A percentile compares a stretch with the other conserved stretches of the same genome.
Evolutionary conservation across 345 rosid species (phyloP).

Genomic region (Syzygium aqueum): DNA sequence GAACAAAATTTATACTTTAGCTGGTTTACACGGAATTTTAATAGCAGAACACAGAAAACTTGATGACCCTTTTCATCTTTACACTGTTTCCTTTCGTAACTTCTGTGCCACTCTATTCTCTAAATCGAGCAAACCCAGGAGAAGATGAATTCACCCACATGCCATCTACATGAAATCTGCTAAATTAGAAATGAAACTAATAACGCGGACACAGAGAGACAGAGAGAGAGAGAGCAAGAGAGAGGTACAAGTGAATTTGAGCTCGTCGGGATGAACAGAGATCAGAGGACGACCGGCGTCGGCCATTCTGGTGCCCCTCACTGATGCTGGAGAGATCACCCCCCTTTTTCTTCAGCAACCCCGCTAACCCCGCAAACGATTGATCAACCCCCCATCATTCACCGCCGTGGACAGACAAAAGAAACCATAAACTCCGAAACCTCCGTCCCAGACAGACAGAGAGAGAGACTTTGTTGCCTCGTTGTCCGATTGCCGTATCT

Average conservation of each 20-base stretch:
- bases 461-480: neutral
- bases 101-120: neutral
- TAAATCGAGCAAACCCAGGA: neutral
- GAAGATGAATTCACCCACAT: neutral
- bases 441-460: neutral
- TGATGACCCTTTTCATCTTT: neutral
- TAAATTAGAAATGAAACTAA: neutral
- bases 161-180: neutral
- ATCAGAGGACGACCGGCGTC: slow-evolving; percentile 56
- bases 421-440: neutral
- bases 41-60: neutral
- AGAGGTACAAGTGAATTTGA: slow-evolving; percentile 52
- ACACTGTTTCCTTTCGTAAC: neutral
- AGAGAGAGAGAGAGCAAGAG: neutral
- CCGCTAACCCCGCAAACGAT: neutral
- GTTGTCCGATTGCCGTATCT: neutral
- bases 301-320: neutral
- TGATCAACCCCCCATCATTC: neutral
- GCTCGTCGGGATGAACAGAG: slow-evolving; percentile 84
- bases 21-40: neutral
- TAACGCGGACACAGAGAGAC: neutral
- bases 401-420: neutral
- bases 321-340: neutral
- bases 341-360: neutral
- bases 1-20: neutral